Evolutionary conservation across 2,329 filamentous ascomycete genomes (phyloP).

Genomic region (Fusarium metavorans): DNA sequence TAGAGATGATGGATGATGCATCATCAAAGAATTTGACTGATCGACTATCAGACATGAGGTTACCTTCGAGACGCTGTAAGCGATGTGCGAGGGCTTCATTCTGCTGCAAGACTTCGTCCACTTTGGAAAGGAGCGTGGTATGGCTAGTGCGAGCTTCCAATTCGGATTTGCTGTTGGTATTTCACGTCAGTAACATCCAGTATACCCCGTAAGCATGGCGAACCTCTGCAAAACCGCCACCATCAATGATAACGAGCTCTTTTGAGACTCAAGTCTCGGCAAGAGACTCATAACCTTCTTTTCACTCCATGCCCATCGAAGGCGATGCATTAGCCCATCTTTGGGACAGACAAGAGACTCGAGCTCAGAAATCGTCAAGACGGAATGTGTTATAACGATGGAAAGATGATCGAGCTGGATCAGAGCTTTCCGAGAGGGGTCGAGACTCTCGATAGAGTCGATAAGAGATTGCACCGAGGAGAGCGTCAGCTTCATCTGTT

Average conservation of each 20-base stretch:
- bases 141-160: background rate
- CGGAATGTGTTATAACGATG: slow-evolving; percentile 3
- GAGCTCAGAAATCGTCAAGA: slow-evolving; percentile 11
- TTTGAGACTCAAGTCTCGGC: slow-evolving; percentile 7
- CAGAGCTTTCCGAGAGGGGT: background rate
- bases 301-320: slow-evolving; percentile 7
- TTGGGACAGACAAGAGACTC: slow-evolving; percentile 4
- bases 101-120: slow-evolving; percentile 5
- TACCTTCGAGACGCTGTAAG: background rate
- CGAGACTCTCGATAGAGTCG: background rate
- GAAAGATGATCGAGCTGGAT: slow-evolving; percentile 11
- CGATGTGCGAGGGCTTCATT: slow-evolving; percentile 5
- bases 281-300: background rate
- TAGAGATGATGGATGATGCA: slow-evolving; percentile 5
- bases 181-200: too few relatives aligned
- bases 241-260: slow-evolving; percentile 6
- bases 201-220: too few relatives aligned
- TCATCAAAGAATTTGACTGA: slow-evolving; percentile 12
- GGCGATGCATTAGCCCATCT: slow-evolving; percentile 4
- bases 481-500: slow-evolving; percentile 13
- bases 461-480: slow-evolving; percentile 2
- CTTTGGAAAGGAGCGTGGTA: background rate
- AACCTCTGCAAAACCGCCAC: slow-evolving; percentile 13
- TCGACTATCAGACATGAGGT: background rate
- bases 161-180: too few relatives aligned